Evolutionary conservation across 306 rosid genomes (phyloP).

Genomic region (Quercus variabilis): DNA sequence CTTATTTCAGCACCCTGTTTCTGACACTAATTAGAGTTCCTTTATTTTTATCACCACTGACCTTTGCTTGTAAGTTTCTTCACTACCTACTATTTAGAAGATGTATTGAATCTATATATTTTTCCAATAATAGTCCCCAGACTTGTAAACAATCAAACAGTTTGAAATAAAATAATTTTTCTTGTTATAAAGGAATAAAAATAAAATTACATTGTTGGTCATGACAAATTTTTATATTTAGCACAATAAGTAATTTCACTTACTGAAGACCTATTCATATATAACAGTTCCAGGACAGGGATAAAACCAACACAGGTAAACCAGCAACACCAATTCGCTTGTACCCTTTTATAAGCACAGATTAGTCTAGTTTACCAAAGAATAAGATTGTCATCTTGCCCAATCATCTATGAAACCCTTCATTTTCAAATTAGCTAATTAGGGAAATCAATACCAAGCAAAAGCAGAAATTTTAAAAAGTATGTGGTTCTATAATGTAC

Average conservation of each 20-base stretch:
- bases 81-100: background rate
- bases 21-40: background rate
- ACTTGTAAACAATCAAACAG: background rate
- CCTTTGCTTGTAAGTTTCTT: background rate
- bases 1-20: background rate
- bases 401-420: background rate
- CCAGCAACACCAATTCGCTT: background rate
- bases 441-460: background rate
- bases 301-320: background rate
- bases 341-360: background rate
- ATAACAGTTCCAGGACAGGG: background rate
- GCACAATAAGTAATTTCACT: background rate
- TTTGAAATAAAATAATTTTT: background rate
- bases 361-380: background rate
- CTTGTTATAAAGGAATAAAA: background rate
- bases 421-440: background rate
- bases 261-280: background rate
- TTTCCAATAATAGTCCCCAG: background rate
- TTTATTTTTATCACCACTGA: background rate
- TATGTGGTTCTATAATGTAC: background rate
- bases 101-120: background rate
- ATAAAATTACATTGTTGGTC: background rate
- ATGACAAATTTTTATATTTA: background rate
- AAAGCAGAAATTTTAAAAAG: background rate
- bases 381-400: background rate